These are phyloP conservation scores for Penicillium frequentans DNA, from an alignment of 2,329 filamentous ascomycete species.

Conservation along the genomic window DNA sequence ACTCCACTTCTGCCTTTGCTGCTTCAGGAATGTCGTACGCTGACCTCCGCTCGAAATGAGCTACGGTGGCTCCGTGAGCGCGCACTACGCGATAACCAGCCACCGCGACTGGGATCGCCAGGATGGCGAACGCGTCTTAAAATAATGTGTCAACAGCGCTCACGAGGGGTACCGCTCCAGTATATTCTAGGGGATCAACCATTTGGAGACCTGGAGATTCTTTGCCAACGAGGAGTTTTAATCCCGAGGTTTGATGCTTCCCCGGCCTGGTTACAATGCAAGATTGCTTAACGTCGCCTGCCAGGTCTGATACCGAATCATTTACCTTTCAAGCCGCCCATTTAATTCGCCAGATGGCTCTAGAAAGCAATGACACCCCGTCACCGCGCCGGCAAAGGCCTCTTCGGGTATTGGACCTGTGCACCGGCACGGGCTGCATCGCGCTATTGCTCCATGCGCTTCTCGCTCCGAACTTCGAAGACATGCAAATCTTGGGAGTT, in stretches of 20 bases:
- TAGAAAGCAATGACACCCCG: not conserved
- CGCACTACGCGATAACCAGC: slow-evolving; percentile 23
- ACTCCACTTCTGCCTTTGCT: slow-evolving; percentile 42
- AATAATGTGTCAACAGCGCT: slow-evolving; percentile 44
- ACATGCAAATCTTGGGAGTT: slow-evolving; percentile 62
- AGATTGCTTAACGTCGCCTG: not conserved
- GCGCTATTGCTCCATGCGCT: slow-evolving; percentile 71
- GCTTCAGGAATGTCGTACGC: slow-evolving; percentile 45
- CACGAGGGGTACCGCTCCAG: slow-evolving; percentile 75
- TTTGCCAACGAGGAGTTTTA: slow-evolving; percentile 73
- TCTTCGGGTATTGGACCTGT: slow-evolving; percentile 76
- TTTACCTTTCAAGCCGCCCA: slow-evolving; percentile 60
- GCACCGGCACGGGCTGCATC: slow-evolving; percentile 90
- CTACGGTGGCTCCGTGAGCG: slow-evolving; percentile 48
- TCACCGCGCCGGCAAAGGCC: slow-evolving; percentile 10
- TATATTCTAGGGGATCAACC: slow-evolving; percentile 87
- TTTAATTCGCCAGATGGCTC: slow-evolving; percentile 35
- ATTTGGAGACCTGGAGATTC: slow-evolving; percentile 79
- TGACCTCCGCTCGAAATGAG: slow-evolving; percentile 47
- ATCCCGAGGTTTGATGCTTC: slow-evolving; percentile 64
- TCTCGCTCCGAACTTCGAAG: slow-evolving; percentile 45
- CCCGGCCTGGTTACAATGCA: not conserved
- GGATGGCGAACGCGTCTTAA: slow-evolving; percentile 35
- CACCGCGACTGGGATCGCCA: not conserved
- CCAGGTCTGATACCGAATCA: slow-evolving; percentile 67